Percentiles rank a stretch among this genome's conserved stretches.
phyloP scores from a whole-genome alignment of 495 filamentous ascomycete genomes.

The Daldinia loculata region DNA sequence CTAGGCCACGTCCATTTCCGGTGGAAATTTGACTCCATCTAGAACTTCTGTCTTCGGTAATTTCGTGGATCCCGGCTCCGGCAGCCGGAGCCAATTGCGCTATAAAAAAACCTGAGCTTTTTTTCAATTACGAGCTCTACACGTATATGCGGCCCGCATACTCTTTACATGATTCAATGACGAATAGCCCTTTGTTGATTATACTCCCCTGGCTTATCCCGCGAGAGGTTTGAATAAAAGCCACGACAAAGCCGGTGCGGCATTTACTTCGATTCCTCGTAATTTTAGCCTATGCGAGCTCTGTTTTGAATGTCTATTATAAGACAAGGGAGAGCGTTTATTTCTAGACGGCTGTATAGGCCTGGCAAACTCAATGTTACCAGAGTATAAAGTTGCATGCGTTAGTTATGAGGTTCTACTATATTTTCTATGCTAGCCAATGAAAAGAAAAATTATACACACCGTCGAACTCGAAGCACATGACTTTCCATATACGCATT shows the following conservation, averaged over 20 bases:
- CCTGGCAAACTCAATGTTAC: background rate
- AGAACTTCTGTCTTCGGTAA: conserved; percentile 24
- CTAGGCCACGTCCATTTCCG: conserved; percentile 23
- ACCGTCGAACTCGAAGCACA: background rate
- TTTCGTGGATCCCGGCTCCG: conserved; percentile 25
- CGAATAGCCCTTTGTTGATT: conserved; percentile 6
- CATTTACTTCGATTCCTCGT: background rate
- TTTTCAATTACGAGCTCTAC: conserved; percentile 8
- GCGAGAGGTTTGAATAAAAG: background rate
- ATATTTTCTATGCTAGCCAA: background rate
- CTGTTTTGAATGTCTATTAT: background rate
- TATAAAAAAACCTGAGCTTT: conserved; percentile 4
- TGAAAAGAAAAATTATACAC: background rate
- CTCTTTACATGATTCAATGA: conserved; percentile 24
- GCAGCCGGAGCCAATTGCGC: conserved; percentile 17
- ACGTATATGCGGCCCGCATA: conserved; percentile 11
- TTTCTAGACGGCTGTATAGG: background rate
- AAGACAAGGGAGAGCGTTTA: no score
- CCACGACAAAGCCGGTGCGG: background rate
- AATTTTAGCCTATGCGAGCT: background rate
- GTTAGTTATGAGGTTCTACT: background rate
- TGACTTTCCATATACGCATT: background rate
- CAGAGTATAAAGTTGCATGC: background rate
- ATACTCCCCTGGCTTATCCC: background rate
- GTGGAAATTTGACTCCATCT: conserved; percentile 28